Base-by-base conservation (phyloP, 2,329 filamentous ascomycete species). In the Furcasterigmium sp. region DNA sequence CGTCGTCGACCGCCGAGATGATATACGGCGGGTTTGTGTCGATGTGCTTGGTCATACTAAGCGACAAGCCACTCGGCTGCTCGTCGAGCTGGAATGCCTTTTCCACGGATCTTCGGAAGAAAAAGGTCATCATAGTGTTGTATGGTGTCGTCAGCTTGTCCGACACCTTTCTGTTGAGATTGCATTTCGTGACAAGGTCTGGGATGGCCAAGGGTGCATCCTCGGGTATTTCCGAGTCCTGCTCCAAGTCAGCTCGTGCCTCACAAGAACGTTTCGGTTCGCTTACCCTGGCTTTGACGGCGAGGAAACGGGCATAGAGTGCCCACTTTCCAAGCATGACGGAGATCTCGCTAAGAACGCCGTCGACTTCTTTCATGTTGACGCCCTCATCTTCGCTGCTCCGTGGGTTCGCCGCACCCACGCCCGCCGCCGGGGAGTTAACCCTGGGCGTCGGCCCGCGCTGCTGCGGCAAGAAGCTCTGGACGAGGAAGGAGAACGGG, bases 81-180 rank as follows among this genome's bases (percentile, higher is more conserved):
- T 98, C 94, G 59, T 98, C 93, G 37, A 98, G 72, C 61, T 98
- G 91, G 63, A 98, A 98, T 1, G 93, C 90, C 63, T 96, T 97
- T 59, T 98, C 93, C 3, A 98, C 91, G 0, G 91, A 95, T 39
- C 93, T 80, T 7, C 94, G 84, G 69, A 96, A 91, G 78, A 96
- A 97, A 69, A 98, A 98, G 2, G 85, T 93, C 3, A 89, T 90
- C 84, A 98, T 91, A 46, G 79, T 69, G 58, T 94, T 95, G 70
- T 96, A 97, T 0, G 93, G 89, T 2, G 78, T 76, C 10, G 83
- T 75, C 1, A 98, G 76, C 46, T 84, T 84, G 41, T 80, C 78
- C 1, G 79, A 75, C 4, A 96, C 77, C 61, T 97, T 97, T 49
- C 79, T 82, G 54, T 80, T 76, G 17, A 98, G 75, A 43, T 87